These are phyloP conservation scores for Saitozyma podzolica DNA, from an alignment of 768 basidiomycete species.

Conservation along the genomic window DNA sequence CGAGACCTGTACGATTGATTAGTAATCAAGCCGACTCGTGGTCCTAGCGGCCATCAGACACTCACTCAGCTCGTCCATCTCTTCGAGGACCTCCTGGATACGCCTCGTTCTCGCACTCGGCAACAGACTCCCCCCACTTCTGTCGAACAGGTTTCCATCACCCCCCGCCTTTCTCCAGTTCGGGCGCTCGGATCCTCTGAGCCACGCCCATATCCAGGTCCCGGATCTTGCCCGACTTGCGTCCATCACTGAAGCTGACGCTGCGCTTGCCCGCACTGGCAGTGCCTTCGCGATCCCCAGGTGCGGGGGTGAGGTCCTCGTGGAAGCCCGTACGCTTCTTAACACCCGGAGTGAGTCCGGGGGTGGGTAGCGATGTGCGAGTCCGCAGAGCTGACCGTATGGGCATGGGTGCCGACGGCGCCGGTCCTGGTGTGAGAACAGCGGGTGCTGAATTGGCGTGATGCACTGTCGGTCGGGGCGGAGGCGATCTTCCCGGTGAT, in stretches of 20 bases:
- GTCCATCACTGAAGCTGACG: constrained; percentile 97
- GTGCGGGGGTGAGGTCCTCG: constrained; percentile 31
- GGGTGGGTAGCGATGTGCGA: constrained; percentile 14
- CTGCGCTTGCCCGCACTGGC: constrained; percentile 38
- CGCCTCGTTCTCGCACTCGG: constrained; percentile 71
- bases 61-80: constrained; percentile 69
- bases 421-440: constrained; percentile 29
- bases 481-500: constrained; percentile 4
- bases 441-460: constrained; percentile 39
- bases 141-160: constrained; percentile 19
- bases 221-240: constrained; percentile 79
- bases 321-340: constrained; percentile 40
- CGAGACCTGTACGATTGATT: constrained; percentile 21
- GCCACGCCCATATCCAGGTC: constrained; percentile 57
- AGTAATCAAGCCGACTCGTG: background rate
- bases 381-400: constrained; percentile 45
- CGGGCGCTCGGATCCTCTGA: constrained; percentile 2
- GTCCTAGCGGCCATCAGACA: constrained; percentile 6
- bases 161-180: constrained; percentile 7
- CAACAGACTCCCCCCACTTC: constrained; percentile 25
- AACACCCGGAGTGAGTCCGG: constrained; percentile 29
- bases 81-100: constrained; percentile 76
- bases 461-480: constrained; percentile 23
- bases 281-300: constrained; percentile 7
- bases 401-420: constrained; percentile 22